Evolutionary conservation across 2,329 filamentous ascomycete genomes (phyloP).

Genomic region (Clonostachys chloroleuca): DNA sequence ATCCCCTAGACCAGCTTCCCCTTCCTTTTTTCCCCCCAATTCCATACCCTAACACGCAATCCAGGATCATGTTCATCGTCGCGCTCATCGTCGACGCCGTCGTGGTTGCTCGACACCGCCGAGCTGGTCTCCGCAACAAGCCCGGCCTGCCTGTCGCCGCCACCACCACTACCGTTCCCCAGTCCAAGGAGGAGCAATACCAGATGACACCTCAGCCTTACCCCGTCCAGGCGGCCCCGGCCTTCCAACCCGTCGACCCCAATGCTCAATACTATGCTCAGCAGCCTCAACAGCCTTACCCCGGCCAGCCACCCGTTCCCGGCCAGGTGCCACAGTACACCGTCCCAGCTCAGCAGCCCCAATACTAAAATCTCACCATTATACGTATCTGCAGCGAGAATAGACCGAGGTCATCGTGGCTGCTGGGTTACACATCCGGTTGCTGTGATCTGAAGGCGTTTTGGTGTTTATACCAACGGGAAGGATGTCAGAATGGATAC

Average conservation of each 20-base stretch:
- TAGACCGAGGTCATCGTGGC: too few relatives aligned
- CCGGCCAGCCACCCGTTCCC: neutral
- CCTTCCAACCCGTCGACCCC: slow-evolving; percentile 5
- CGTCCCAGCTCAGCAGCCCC: neutral
- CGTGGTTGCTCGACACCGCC: slow-evolving; percentile 36
- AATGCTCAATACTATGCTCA: neutral
- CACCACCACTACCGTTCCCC: slow-evolving; percentile 1
- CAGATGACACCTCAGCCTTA: slow-evolving; percentile 4
- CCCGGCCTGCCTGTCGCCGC: slow-evolving; percentile 10
- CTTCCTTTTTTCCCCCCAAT: neutral
- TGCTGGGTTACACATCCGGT: too few relatives aligned
- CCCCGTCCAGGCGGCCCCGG: neutral
- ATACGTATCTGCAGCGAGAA: too few relatives aligned
- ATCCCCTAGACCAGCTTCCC: rapidly evolving
- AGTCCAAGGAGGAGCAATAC: neutral
- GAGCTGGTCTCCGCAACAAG: slow-evolving; percentile 31
- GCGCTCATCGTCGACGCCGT: slow-evolving; percentile 34
- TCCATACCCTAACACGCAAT: neutral
- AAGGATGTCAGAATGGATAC: too few relatives aligned
- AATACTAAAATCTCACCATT: too few relatives aligned
- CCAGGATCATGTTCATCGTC: slow-evolving; percentile 34
- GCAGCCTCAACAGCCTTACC: slow-evolving; percentile 9
- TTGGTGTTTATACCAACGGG: too few relatives aligned
- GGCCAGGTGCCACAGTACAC: slow-evolving; percentile 3
- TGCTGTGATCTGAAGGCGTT: too few relatives aligned